phyloP scores from a whole-genome alignment of 2,329 filamentous ascomycete genomes.

The Alternaria metachromatica region DNA sequence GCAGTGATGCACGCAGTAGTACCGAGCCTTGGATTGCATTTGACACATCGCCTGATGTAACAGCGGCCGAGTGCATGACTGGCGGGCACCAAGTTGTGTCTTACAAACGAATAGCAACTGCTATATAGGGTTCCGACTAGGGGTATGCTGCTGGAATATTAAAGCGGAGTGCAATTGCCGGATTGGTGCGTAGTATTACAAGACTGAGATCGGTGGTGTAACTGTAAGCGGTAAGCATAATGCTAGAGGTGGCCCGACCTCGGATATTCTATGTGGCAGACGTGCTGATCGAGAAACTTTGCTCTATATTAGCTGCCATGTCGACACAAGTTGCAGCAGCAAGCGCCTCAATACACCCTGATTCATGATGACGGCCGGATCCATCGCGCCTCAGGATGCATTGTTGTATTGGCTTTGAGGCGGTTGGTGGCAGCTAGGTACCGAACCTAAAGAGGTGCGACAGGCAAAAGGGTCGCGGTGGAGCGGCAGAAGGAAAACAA shows the following conservation, averaged over 20 bases:
- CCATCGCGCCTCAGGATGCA: constrained; percentile 9
- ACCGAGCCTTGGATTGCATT: constrained; percentile 17
- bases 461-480: constrained; percentile 18
- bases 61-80: constrained; percentile 20
- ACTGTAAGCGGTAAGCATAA: constrained; percentile 33
- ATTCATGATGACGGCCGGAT: constrained; percentile 17
- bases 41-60: constrained; percentile 25
- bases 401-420: constrained; percentile 2
- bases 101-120: constrained; percentile 19
- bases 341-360: constrained; percentile 21
- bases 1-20: constrained; percentile 17
- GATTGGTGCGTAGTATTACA: constrained; percentile 27
- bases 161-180: constrained; percentile 27
- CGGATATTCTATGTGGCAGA: constrained; percentile 20
- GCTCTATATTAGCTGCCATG: constrained; percentile 32
- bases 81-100: constrained; percentile 18
- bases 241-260: constrained; percentile 29
- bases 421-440: constrained; percentile 15
- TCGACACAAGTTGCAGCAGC: constrained; percentile 24
- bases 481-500: constrained; percentile 24
- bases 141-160: constrained; percentile 17
- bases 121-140: constrained; percentile 22
- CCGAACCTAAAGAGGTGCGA: constrained; percentile 23
- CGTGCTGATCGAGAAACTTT: constrained; percentile 23
- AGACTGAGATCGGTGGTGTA: constrained; percentile 31